Evolutionary conservation across 2,329 filamentous ascomycete genomes (phyloP).

Genomic region (Sporothrix sp.): DNA sequence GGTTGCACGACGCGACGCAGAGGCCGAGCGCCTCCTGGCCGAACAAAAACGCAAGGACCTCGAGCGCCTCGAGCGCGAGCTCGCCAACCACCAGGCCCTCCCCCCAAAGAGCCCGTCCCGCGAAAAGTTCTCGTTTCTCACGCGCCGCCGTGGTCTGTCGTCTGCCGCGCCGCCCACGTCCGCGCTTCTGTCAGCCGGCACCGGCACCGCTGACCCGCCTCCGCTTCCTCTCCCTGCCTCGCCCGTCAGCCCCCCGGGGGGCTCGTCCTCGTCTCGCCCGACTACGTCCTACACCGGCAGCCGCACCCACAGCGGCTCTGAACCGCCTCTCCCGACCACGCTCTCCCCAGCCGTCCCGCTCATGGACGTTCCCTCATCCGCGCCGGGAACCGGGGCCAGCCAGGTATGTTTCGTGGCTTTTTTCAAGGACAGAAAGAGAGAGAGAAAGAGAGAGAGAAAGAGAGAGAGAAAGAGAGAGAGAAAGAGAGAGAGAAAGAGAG

Average conservation of each 20-base stretch:
- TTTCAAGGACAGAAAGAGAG: background rate
- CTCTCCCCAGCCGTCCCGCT: slow-evolving; percentile 16
- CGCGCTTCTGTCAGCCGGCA: too few species aligned
- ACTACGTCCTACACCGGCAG: slow-evolving; percentile 26
- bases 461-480: too few species aligned
- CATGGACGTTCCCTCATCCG: slow-evolving; percentile 69
- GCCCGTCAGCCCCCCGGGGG: slow-evolving; percentile 20
- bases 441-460: too few species aligned
- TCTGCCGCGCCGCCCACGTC: slow-evolving; percentile 6
- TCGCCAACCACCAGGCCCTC: slow-evolving; percentile 27
- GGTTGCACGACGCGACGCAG: slow-evolving; percentile 35
- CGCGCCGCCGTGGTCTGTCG: slow-evolving; percentile 28
- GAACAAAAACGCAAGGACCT: slow-evolving; percentile 42
- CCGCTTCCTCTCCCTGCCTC: background rate
- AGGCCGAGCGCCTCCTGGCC: slow-evolving; percentile 38
- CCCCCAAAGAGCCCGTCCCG: slow-evolving; percentile 33
- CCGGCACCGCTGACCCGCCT: background rate
- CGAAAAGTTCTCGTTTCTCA: slow-evolving; percentile 39
- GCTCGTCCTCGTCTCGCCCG: slow-evolving; percentile 22
- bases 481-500: too few species aligned
- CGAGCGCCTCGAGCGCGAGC: slow-evolving; percentile 34
- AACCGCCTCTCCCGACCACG: background rate
- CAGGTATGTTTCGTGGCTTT: background rate
- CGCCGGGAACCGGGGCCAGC: slow-evolving; percentile 65
- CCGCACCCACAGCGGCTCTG: slow-evolving; percentile 22